Base-by-base conservation (phyloP, 2,329 filamentous ascomycete genomes). In the Chrysosporium queenslandicum region DNA sequence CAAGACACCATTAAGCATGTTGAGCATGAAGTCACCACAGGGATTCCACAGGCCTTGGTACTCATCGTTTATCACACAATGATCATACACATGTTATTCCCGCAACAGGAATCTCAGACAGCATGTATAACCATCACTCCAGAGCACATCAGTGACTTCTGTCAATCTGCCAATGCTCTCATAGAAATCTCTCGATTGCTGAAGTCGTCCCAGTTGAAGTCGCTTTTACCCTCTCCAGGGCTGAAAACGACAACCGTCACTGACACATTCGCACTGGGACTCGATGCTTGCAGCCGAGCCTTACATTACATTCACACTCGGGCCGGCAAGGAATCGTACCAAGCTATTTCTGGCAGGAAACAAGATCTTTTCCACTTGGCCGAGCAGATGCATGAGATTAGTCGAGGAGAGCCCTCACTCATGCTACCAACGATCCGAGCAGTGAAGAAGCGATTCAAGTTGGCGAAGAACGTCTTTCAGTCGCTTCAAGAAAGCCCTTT, bases 51-150 rank as follows among this genome's bases (percentile, higher is more conserved):
- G 30, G 29, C 51, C 9, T 34, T 53, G 7, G 51, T 53, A 1
- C 51, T 53, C 7, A 53, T 53, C 27, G 32, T 46, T 14, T 53
- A 53, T 20, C 51, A 53, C 45, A 53, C 51, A 4, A 48, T 53
- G 51, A 53, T 53, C n/a, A 46, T 53, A 4, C 51, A 53, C 27
- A 53, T 53, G 51, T 34, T 53, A 18, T 53, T 53, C 23, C 51
- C 51, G 7, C 51, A 53, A 42, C 21, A 43, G 41, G 43, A 53
- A 21, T 48, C 51, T 36, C 39, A 45, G 23, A 34, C 41, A 16
- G 41, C 23, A 12, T 34, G 40, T 18, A 53, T 48, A 18, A 48
- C 46, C 7, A 48, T 53, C 30, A 53, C 51, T 18, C 51, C 43
- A 18, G 51, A 48, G 37, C 43, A 46, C 29, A 53, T 53, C 32